Conservation (phyloP, 2,329 filamentous ascomycete genomes). For the Cercospora zeina region DNA sequence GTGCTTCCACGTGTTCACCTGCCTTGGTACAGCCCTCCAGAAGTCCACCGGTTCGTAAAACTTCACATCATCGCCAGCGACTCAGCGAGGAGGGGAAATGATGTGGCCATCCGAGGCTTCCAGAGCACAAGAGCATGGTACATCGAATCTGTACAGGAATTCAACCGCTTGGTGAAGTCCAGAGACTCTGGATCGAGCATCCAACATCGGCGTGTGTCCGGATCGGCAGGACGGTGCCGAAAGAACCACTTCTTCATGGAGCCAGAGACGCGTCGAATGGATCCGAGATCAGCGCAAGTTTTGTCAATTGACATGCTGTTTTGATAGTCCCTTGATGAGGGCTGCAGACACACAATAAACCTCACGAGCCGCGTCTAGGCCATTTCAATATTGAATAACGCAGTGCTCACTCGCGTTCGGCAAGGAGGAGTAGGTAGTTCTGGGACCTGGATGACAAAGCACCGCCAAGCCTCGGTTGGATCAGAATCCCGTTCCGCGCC, state of each 20-base stretch:
- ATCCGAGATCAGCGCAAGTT: not conserved
- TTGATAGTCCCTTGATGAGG: not conserved
- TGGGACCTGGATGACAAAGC: not conserved
- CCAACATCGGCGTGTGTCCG: not conserved
- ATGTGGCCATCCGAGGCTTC: too few species aligned
- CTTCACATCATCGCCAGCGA: too few species aligned
- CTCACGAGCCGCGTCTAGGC: not conserved
- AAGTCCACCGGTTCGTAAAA: too few species aligned
- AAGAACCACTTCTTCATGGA: conserved; percentile 12
- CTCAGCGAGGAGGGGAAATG: too few species aligned
- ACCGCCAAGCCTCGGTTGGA: not conserved
- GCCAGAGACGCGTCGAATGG: not conserved
- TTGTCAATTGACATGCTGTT: not conserved
- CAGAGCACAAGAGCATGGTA: not conserved
- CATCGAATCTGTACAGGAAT: too few species aligned
- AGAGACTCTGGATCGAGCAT: not conserved
- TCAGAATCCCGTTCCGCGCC: not conserved
- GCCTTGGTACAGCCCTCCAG: not conserved
- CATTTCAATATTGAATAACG: not conserved
- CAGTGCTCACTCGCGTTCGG: not conserved
- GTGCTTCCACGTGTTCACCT: not conserved
- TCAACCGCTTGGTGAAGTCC: not conserved
- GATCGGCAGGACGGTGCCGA: conserved; percentile 3
- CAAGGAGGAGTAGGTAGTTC: not conserved
- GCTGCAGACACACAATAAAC: not conserved